Conservation (phyloP, 1,139 yeast genomes). For the Taphrina deformans region DNA sequence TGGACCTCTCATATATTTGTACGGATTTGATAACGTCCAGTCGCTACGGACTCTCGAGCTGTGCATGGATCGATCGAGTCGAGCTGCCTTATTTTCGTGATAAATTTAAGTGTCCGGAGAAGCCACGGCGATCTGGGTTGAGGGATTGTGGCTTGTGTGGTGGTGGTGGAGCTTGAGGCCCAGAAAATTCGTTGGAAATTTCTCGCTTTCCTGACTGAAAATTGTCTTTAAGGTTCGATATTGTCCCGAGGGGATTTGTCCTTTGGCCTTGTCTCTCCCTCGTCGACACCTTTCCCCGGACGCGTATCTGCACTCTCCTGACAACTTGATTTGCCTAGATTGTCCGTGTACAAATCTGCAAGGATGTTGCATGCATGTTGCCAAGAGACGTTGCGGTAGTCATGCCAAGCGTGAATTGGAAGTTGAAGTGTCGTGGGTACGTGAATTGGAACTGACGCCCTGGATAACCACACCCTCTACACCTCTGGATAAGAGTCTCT, state of each 20-base stretch:
- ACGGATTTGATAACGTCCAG: background rate
- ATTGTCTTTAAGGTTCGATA: background rate
- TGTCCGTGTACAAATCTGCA: no score
- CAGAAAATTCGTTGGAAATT: no score
- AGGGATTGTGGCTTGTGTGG: background rate
- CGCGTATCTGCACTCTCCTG: no score
- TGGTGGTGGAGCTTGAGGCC: background rate
- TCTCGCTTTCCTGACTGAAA: no score
- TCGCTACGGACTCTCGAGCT: background rate
- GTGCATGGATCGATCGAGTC: background rate
- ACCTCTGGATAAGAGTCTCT: no score
- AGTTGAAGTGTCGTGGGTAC: background rate
- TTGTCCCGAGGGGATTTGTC: background rate
- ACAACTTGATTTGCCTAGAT: no score
- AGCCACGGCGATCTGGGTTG: slow-evolving; percentile 6
- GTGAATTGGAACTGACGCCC: no score
- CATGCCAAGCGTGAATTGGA: background rate
- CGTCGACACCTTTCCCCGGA: no score
- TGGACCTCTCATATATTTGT: background rate
- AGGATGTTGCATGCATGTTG: no score
- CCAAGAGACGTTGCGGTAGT: background rate
- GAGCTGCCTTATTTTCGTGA: background rate
- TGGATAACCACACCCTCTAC: no score
- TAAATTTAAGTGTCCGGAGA: background rate
- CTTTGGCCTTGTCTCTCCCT: no score